A percentile compares a stretch with the other conserved stretches of the same genome.
Evolutionary conservation across 306 rosid genomes (phyloP).

Genomic region (Albizia julibrissin): DNA sequence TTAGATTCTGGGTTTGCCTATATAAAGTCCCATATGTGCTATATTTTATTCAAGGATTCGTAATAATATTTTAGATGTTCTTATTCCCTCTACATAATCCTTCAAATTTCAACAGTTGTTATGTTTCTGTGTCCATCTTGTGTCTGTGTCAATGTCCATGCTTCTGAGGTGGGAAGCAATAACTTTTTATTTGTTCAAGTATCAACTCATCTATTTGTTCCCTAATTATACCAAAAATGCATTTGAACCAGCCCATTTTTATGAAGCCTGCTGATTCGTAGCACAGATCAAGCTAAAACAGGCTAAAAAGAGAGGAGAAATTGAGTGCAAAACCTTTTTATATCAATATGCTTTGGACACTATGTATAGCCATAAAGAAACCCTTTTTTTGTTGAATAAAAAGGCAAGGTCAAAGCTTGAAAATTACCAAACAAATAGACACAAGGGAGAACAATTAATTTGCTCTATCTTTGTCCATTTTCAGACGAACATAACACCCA

Average conservation of each 20-base stretch:
- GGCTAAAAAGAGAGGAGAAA: neutral
- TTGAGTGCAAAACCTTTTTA: neutral
- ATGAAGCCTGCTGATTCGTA: neutral
- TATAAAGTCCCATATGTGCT: no score
- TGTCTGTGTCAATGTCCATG: neutral
- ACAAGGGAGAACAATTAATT: neutral
- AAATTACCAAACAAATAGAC: neutral
- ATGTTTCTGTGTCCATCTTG: neutral
- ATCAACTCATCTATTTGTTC: neutral
- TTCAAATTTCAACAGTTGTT: neutral
- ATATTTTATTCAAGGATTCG: no score
- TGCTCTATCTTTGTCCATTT: neutral
- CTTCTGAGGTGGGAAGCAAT: neutral
- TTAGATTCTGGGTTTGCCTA: no score
- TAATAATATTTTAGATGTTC: no score
- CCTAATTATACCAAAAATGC: neutral
- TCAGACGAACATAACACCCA: neutral
- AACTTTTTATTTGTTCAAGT: neutral
- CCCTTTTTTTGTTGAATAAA: neutral
- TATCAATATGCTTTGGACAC: neutral
- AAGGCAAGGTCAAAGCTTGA: neutral
- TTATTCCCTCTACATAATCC: no score
- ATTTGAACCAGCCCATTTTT: neutral
- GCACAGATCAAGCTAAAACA: neutral
- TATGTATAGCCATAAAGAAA: neutral